A percentile compares a stretch with the other conserved stretches of the same genome.
phyloP scores from a whole-genome alignment of 768 basidiomycete genomes.

The Lactarius vividus region DNA sequence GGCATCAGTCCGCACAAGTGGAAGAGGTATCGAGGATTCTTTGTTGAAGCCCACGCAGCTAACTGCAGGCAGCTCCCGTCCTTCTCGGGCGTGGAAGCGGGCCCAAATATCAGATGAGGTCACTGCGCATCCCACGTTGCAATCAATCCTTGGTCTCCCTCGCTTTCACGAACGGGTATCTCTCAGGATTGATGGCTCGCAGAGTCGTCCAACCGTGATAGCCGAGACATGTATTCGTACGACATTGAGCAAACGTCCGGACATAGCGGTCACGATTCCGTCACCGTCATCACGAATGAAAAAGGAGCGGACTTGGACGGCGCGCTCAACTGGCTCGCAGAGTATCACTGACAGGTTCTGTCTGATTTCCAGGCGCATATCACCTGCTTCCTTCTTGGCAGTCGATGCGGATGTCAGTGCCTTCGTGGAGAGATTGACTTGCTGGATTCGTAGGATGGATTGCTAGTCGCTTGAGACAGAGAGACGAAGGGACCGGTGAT shows the following conservation, averaged over 20 bases:
- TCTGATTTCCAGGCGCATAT: conserved; percentile 42
- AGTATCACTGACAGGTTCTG: conserved; percentile 52
- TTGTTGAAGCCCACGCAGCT: conserved; percentile 52
- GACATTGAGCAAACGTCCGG: conserved; percentile 70
- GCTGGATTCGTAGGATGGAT: conserved; percentile 67
- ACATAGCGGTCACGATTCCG: conserved; percentile 66
- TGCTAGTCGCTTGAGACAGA: conserved; percentile 71
- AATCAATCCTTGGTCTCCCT: conserved; percentile 44
- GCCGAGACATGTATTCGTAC: conserved; percentile 72
- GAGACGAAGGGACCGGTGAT: conserved; percentile 52
- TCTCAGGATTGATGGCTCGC: neutral
- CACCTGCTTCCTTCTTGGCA: conserved; percentile 56
- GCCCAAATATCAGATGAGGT: conserved; percentile 54
- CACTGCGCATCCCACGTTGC: conserved; percentile 48
- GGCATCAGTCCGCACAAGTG: conserved; percentile 33
- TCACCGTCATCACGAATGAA: conserved; percentile 64
- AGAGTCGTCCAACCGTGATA: conserved; percentile 17
- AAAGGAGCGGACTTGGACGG: conserved; percentile 56
- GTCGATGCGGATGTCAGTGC: conserved; percentile 55
- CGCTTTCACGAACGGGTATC: conserved; percentile 40
- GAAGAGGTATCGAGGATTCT: conserved; percentile 48
- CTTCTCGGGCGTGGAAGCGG: conserved; percentile 55
- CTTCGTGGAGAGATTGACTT: conserved; percentile 51
- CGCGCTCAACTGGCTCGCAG: conserved; percentile 63
- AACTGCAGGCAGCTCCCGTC: conserved; percentile 51